Conservation (phyloP, 768 basidiomycete species). For the Suillus placidus region DNA sequence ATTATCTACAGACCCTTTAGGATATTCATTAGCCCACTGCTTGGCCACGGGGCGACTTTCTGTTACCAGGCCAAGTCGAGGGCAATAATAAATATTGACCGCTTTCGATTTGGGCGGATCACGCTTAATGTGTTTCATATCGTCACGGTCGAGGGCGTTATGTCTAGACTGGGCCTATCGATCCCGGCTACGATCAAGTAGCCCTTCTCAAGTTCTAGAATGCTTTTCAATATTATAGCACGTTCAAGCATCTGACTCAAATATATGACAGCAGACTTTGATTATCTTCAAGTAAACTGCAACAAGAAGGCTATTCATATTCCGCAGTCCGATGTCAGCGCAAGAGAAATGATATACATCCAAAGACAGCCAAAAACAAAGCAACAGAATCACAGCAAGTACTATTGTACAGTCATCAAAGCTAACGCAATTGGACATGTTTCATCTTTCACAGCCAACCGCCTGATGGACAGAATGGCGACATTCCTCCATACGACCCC, state of each 20-base stretch:
- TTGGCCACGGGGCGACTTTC: conserved; percentile 16
- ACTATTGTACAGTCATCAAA: conserved; percentile 27
- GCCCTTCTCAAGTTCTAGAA: background rate
- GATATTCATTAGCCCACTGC: conserved; percentile 24
- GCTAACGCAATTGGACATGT: background rate
- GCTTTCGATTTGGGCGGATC: background rate
- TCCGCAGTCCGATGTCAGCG: background rate
- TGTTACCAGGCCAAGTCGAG: conserved; percentile 11
- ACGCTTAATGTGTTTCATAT: background rate
- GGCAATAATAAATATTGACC: conserved; percentile 18
- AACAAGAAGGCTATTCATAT: conserved; percentile 6
- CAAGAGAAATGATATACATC: conserved; percentile 1
- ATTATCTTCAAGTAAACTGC: background rate
- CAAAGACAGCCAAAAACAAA: background rate
- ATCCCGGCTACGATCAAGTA: background rate
- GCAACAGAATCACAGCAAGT: background rate
- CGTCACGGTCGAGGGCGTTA: background rate
- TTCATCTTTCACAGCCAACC: background rate
- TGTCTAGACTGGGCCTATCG: background rate
- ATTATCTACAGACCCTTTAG: conserved; percentile 31
- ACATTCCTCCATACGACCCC: conserved; percentile 11
- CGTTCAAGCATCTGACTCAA: background rate
- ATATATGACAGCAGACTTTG: background rate
- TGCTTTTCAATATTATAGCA: background rate
- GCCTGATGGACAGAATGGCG: conserved; percentile 7